phyloP scores from a whole-genome alignment of 768 basidiomycete species.

The Mycena olivaceomarginata region DNA sequence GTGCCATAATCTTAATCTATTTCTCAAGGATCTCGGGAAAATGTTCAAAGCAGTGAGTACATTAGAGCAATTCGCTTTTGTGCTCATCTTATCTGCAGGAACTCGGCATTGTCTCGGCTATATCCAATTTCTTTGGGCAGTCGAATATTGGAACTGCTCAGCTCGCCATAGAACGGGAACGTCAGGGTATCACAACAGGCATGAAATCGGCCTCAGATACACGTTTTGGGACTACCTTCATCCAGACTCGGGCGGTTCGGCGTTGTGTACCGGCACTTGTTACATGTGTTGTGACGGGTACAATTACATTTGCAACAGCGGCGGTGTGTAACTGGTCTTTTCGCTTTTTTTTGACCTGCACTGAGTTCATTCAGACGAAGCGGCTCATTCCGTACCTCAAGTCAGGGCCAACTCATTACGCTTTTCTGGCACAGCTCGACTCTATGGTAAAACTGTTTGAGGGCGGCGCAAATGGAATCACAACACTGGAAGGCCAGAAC shows the following conservation, averaged over 20 bases:
- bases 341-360: background rate
- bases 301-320: slow-evolving; percentile 49
- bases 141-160: slow-evolving; percentile 52
- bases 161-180: slow-evolving; percentile 45
- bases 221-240: slow-evolving; percentile 50
- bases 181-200: slow-evolving; percentile 42
- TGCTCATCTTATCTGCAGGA: slow-evolving; percentile 38
- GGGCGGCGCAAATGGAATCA: too few relatives aligned
- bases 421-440: too few relatives aligned
- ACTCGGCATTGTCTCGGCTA: slow-evolving; percentile 45
- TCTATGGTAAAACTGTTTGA: too few relatives aligned
- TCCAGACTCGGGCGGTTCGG: slow-evolving; percentile 47
- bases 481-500: too few relatives aligned
- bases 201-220: slow-evolving; percentile 51
- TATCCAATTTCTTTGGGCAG: slow-evolving; percentile 24
- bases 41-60: slow-evolving; percentile 49
- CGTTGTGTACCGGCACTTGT: slow-evolving; percentile 48
- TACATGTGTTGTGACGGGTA: slow-evolving; percentile 40
- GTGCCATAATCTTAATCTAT: slow-evolving; percentile 54
- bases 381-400: slow-evolving; percentile 47
- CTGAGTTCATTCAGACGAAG: slow-evolving; percentile 42
- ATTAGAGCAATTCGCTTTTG: background rate
- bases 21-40: slow-evolving; percentile 54
- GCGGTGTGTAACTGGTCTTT: slow-evolving; percentile 39
- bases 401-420: slow-evolving; percentile 17